Evolutionary conservation across 352 stramenopile genomes (phyloP).

Genomic region (Aphanomyces cochlioides): DNA sequence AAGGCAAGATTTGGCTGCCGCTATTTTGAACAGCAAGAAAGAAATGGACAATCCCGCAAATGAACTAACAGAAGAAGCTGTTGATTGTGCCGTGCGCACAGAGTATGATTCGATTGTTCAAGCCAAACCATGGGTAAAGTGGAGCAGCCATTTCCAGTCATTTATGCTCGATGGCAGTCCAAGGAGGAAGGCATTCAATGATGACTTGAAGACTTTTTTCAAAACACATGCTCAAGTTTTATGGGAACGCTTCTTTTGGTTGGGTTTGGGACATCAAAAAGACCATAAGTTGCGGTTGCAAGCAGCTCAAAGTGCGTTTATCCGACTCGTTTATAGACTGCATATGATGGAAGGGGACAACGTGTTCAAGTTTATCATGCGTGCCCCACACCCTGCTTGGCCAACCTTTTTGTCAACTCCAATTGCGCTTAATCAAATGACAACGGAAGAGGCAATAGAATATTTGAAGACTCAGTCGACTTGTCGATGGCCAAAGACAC

Average conservation of each 20-base stretch:
- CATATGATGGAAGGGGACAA: slow-evolving; percentile 1
- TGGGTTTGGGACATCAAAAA: background rate
- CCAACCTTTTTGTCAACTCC: slow-evolving; percentile 4
- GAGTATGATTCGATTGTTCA: too few relatives aligned
- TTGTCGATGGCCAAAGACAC: background rate
- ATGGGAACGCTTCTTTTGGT: background rate
- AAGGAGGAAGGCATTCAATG: background rate
- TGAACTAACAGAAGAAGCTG: too few relatives aligned
- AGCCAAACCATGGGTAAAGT: slow-evolving; percentile 5
- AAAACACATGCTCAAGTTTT: background rate
- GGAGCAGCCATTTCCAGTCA: slow-evolving; percentile 7
- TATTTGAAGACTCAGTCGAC: slow-evolving; percentile 9
- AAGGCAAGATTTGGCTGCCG: background rate
- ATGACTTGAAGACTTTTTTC: background rate
- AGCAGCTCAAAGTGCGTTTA: background rate
- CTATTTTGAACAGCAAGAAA: background rate
- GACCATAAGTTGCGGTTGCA: background rate
- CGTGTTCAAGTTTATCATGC: slow-evolving; percentile 16
- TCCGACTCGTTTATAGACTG: background rate
- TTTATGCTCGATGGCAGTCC: background rate
- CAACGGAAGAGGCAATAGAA: background rate
- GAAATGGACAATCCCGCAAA: too few relatives aligned
- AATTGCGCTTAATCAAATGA: background rate
- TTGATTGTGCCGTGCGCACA: too few relatives aligned
- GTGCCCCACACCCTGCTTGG: slow-evolving; percentile 8